phyloP scores from a whole-genome alignment of 768 basidiomycete genomes.

The Butyriboletus loyo region DNA sequence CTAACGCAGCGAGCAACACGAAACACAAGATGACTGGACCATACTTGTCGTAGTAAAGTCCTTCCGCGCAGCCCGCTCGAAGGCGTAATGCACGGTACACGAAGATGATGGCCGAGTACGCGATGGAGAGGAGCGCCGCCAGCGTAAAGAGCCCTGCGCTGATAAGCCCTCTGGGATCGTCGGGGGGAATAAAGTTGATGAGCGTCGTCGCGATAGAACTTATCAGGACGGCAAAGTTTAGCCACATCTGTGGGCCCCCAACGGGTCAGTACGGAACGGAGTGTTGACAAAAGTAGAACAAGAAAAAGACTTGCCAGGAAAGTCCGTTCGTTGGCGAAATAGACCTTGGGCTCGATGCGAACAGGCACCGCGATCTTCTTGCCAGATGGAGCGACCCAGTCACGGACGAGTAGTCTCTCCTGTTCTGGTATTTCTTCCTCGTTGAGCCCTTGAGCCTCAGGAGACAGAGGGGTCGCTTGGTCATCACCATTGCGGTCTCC shows the following conservation, averaged over 20 bases:
- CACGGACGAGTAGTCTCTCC: constrained; percentile 59
- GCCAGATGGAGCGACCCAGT: constrained; percentile 77
- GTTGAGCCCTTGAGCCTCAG: constrained; percentile 35
- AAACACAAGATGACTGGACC: constrained; percentile 76
- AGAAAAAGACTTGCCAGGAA: constrained; percentile 66
- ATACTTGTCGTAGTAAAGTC: constrained; percentile 86
- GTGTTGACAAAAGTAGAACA: background rate
- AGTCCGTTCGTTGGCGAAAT: constrained; percentile 93
- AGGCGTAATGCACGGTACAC: constrained; percentile 70
- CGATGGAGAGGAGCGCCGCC: constrained; percentile 83
- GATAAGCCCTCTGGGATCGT: constrained; percentile 76
- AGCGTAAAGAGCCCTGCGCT: constrained; percentile 87
- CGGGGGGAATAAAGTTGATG: constrained; percentile 76
- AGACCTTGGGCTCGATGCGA: constrained; percentile 97
- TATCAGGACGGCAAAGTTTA: constrained; percentile 82
- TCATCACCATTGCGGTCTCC: constrained; percentile 29
- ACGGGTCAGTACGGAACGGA: background rate
- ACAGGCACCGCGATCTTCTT: constrained; percentile 92
- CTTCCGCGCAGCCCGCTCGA: constrained; percentile 68
- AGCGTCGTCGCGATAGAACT: constrained; percentile 88
- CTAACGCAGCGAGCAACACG: constrained; percentile 65
- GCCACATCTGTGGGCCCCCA: constrained; percentile 66
- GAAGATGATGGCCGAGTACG: constrained; percentile 82
- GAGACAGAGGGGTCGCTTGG: constrained; percentile 17
- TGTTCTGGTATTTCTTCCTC: constrained; percentile 38